Conservation (phyloP, 2,329 filamentous ascomycete genomes). For the Claviceps sp. region DNA sequence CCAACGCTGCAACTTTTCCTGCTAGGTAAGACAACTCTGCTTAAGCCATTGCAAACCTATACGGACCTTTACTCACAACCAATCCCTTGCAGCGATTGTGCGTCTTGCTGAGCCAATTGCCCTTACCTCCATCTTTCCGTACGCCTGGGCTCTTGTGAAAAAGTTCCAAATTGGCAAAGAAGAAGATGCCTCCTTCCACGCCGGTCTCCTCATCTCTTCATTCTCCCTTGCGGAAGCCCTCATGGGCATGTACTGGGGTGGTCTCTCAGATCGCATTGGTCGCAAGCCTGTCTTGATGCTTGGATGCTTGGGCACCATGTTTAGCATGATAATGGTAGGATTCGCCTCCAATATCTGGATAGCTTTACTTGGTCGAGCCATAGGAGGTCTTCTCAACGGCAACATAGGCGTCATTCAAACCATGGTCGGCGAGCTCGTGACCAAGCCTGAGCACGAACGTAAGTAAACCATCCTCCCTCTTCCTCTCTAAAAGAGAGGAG, state of each 20-base stretch:
- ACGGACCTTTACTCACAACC: slow-evolving; percentile 8
- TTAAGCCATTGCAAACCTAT: not conserved
- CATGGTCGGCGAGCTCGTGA: slow-evolving; percentile 82
- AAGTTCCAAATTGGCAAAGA: slow-evolving; percentile 58
- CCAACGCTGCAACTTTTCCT: slow-evolving; percentile 73
- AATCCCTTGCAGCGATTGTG: slow-evolving; percentile 55
- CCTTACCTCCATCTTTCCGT: slow-evolving; percentile 85
- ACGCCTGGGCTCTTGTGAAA: slow-evolving; percentile 75
- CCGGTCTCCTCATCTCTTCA: slow-evolving; percentile 75
- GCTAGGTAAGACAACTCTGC: slow-evolving; percentile 47
- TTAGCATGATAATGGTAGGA: slow-evolving; percentile 72
- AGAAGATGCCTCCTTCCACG: slow-evolving; percentile 73
- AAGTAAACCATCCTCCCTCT: slow-evolving; percentile 24
- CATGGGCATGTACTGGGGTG: slow-evolving; percentile 83
- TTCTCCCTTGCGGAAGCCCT: slow-evolving; percentile 71
- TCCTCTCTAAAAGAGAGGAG: not conserved
- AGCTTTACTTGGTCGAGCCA: slow-evolving; percentile 59
- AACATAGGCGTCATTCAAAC: slow-evolving; percentile 88
- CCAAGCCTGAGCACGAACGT: slow-evolving; percentile 76
- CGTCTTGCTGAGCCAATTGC: slow-evolving; percentile 87
- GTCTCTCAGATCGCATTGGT: slow-evolving; percentile 66
- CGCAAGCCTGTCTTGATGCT: slow-evolving; percentile 75
- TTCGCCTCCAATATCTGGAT: slow-evolving; percentile 75
- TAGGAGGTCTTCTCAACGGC: slow-evolving; percentile 77
- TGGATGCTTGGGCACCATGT: slow-evolving; percentile 69